phyloP scores from a whole-genome alignment of 1,139 yeast species.

The Kodamaea sp. region DNA sequence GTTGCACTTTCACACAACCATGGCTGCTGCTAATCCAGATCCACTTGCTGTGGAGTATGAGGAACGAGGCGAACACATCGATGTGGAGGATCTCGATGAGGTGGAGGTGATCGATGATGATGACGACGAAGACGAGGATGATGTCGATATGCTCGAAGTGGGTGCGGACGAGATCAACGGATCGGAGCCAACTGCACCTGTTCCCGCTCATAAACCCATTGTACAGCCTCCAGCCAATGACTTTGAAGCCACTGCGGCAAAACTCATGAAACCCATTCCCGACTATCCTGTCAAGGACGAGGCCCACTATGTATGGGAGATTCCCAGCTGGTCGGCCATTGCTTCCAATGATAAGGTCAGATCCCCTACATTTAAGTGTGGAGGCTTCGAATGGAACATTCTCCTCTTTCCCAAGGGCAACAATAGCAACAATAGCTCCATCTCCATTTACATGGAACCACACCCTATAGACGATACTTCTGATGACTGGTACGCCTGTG shows the following conservation, averaged over 20 bases:
- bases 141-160: slow-evolving; percentile 6
- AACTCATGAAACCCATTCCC: slow-evolving; percentile 44
- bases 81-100: slow-evolving; percentile 7
- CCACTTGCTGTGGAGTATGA: slow-evolving; percentile 3
- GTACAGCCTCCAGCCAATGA: slow-evolving; percentile 32
- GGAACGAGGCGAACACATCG: slow-evolving; percentile 4
- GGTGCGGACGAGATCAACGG: neutral
- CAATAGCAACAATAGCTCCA: slow-evolving; percentile 37
- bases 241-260: slow-evolving; percentile 27
- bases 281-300: slow-evolving; percentile 45
- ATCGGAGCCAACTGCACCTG: neutral
- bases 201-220: slow-evolving; percentile 1
- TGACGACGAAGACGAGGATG: slow-evolving; percentile 8
- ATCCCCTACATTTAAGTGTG: slow-evolving; percentile 57
- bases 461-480: slow-evolving; percentile 43
- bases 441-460: slow-evolving; percentile 68
- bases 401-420: slow-evolving; percentile 79
- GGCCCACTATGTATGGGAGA: slow-evolving; percentile 69
- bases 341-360: slow-evolving; percentile 50
- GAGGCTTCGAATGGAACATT: slow-evolving; percentile 72
- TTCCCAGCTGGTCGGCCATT: slow-evolving; percentile 62
- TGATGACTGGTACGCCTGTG: slow-evolving; percentile 78
- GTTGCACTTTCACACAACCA: too few species aligned
- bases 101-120: slow-evolving; percentile 7
- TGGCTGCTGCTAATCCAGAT: slow-evolving; percentile 9